Percentiles rank a stretch among this genome's conserved stretches.
phyloP scores from a whole-genome alignment of 2,329 filamentous ascomycete species.

The Claviceps capensis region DNA sequence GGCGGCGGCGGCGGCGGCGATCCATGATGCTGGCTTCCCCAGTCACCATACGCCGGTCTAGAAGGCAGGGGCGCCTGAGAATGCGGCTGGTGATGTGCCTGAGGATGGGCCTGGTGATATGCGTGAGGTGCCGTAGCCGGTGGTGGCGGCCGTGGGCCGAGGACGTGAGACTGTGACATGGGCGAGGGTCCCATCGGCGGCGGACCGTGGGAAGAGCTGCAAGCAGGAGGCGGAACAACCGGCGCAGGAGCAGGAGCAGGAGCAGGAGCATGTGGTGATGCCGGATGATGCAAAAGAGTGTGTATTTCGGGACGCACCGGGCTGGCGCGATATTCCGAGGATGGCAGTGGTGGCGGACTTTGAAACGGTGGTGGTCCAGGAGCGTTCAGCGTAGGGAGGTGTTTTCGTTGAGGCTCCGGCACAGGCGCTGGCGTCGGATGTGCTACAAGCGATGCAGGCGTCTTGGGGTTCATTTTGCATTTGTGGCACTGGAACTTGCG shows the following conservation, averaged over 20 bases:
- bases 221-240: not conserved
- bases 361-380: constrained; percentile 13
- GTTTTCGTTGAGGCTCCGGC: constrained; percentile 10
- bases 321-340: constrained; percentile 13
- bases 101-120: constrained; percentile 12
- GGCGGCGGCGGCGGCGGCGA: constrained; percentile 33
- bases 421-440: constrained; percentile 10
- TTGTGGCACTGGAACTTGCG: constrained; percentile 62
- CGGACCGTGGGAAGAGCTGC: constrained; percentile 9
- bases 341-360: constrained; percentile 15
- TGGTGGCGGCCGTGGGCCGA: constrained; percentile 13
- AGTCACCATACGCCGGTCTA: constrained; percentile 25
- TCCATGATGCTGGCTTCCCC: constrained; percentile 34
- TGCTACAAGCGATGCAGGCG: constrained; percentile 20
- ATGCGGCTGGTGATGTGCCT: constrained; percentile 3
- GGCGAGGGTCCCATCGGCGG: constrained; percentile 5
- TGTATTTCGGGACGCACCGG: constrained; percentile 10
- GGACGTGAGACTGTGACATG: constrained; percentile 12
- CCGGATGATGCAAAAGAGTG: constrained; percentile 8
- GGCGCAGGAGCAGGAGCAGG: constrained; percentile 6
- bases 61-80: constrained; percentile 12
- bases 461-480: constrained; percentile 44
- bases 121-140: constrained; percentile 11
- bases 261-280: constrained; percentile 2
- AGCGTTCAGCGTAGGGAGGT: constrained; percentile 7